phyloP scores from a whole-genome alignment of 176 grass and related monocot species.

The Urochloa ruziziensis region DNA sequence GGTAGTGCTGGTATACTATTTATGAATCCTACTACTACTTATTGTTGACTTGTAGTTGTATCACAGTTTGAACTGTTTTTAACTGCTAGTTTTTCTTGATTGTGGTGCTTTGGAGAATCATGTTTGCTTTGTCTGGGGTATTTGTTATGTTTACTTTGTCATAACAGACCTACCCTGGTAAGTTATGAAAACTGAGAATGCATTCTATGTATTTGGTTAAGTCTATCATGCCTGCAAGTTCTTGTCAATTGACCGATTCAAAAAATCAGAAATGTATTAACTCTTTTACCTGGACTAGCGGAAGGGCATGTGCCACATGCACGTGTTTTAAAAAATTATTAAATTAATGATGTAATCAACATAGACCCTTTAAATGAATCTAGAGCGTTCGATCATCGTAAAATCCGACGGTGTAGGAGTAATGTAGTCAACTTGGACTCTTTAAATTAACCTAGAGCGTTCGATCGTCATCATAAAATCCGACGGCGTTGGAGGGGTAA shows the following conservation, averaged over 20 bases:
- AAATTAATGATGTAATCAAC: no score
- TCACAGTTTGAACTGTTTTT: conserved; percentile 17
- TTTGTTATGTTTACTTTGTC: conserved; percentile 18
- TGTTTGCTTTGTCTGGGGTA: conserved; percentile 14
- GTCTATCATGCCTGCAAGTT: conserved; percentile 8
- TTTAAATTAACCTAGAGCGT: no score
- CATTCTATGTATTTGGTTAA: conserved; percentile 37
- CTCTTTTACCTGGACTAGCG: conserved; percentile 13
- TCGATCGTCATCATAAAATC: no score
- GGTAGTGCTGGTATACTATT: conserved; percentile 70
- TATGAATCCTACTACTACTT: conserved; percentile 17
- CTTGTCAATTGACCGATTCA: background rate
- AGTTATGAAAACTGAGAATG: background rate
- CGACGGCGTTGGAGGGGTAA: no score
- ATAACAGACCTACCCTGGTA: background rate
- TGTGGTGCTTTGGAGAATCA: conserved; percentile 20
- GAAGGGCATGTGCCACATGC: no score
- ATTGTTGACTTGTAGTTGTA: conserved; percentile 22
- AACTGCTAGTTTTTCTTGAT: conserved; percentile 18
- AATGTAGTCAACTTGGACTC: no score
- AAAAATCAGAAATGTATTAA: background rate
- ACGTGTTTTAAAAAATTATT: no score
- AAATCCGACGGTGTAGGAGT: no score
- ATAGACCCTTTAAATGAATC: no score
- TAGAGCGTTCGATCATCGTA: no score